Base-by-base conservation (phyloP, 2,329 filamentous ascomycete species). In the Furcasterigmium furcatum region DNA sequence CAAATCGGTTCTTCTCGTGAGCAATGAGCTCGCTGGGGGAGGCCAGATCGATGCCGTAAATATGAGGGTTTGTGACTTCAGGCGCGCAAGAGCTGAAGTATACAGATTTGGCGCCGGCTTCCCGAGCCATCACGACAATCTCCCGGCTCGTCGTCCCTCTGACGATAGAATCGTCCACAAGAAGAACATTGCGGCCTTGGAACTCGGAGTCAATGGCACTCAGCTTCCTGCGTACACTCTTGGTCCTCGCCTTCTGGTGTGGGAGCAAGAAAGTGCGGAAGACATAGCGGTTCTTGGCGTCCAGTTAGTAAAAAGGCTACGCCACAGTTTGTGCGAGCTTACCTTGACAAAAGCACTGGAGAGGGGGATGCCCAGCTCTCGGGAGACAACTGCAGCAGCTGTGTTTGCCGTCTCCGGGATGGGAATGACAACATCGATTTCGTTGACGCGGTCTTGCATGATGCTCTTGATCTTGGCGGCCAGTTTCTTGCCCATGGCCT, bases 101-200 rank as follows among this genome's bases (percentile, higher is more conserved):
- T 44, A 96, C 87, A 61, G 86, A 88, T 55, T 79, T 83, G 1
- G 91, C 91, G 19, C 87, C 88, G 12, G 87, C 85, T 68, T 96
- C 91, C 44, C 85, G 78, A 12, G 87, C 89, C 90, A 96, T 95
- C 2, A n/a, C 22, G 7, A 63, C 60, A 50, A 62, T 63, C 30
- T 43, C 54, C 89, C 87, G 39, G 8, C 86, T 62, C 4, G 89
- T 95, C 0, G 87, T 95, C 41, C 91, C 91, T 30, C 91, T 81
- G 5, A 96, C 91, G 47, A 96, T 90, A 56, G 83, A 89, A 67
- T 97, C 91, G 56, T 96, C 92, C 2, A 96, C 88, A 1, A 97
- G 72, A 13, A 90, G 74, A 6, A 96, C 87, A 49, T 85, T 87
- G 56, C 87, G 84, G 55, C 79, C 88, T 45, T 83, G 75, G 66